A percentile compares a stretch with the other conserved stretches of the same genome.
Evolutionary conservation across 768 basidiomycete species (phyloP).

Genomic region (Leccinellum rugosiceps): DNA sequence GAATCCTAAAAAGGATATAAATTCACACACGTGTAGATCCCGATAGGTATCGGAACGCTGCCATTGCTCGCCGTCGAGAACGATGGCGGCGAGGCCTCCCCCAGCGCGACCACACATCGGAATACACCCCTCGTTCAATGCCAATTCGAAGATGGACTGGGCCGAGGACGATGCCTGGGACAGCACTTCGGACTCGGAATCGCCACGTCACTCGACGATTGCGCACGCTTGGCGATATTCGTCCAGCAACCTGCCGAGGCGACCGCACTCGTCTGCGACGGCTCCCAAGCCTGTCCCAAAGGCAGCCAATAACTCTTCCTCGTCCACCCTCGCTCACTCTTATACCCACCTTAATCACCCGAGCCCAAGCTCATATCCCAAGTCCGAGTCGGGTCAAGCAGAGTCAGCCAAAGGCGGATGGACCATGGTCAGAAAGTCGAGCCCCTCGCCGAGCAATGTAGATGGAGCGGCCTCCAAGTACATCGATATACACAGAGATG

Average conservation of each 20-base stretch:
- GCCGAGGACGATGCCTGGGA: slow-evolving; percentile 90
- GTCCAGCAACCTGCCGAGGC: slow-evolving; percentile 22
- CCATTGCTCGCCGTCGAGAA: slow-evolving; percentile 19
- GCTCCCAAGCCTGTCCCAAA: slow-evolving; percentile 58
- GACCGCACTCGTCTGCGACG: slow-evolving; percentile 32
- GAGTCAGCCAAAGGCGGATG: slow-evolving; percentile 58
- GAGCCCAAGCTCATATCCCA: slow-evolving; percentile 72
- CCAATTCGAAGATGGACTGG: slow-evolving; percentile 57
- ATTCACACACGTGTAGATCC: slow-evolving; percentile 7
- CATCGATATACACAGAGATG: slow-evolving; percentile 40
- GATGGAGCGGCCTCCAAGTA: slow-evolving; percentile 23
- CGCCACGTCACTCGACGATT: slow-evolving; percentile 52
- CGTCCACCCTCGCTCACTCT: slow-evolving; percentile 70
- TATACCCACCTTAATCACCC: slow-evolving; percentile 79
- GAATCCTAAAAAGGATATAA: not conserved
- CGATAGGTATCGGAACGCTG: not conserved
- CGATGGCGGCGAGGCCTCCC: slow-evolving; percentile 58
- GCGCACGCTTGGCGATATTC: slow-evolving; percentile 43
- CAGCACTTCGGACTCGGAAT: slow-evolving; percentile 76
- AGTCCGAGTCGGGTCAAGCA: slow-evolving; percentile 38
- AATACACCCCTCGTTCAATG: slow-evolving; percentile 47
- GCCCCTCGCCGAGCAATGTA: slow-evolving; percentile 24
- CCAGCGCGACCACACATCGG: slow-evolving; percentile 74
- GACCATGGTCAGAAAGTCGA: slow-evolving; percentile 65
- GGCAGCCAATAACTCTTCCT: slow-evolving; percentile 47